A percentile compares a stretch with the other conserved stretches of the same genome.
phyloP scores from a whole-genome alignment of 2,329 filamentous ascomycete species.

The Neonectria magnoliae region DNA sequence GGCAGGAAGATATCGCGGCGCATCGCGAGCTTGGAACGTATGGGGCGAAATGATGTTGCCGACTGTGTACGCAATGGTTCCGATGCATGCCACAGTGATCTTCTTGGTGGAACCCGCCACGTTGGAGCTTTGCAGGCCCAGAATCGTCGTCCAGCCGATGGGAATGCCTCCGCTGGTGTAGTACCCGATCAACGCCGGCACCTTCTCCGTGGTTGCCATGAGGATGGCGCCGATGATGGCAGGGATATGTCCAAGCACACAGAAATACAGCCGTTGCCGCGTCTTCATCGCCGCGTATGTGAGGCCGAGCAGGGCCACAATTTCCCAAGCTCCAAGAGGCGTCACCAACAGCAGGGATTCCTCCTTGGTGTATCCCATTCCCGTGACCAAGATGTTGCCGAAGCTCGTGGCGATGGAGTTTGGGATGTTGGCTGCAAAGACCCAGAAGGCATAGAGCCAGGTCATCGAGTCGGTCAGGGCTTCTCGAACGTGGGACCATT shows the following conservation, averaged over 20 bases:
- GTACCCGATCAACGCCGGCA: constrained; percentile 33
- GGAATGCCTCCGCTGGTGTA: constrained; percentile 34
- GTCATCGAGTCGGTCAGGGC: constrained; percentile 32
- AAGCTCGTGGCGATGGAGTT: constrained; percentile 32
- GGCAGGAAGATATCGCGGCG: constrained; percentile 30
- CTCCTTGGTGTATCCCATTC: constrained; percentile 25
- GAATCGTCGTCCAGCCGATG: constrained; percentile 36
- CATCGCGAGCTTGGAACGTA: constrained; percentile 34
- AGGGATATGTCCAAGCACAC: constrained; percentile 26
- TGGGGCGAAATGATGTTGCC: constrained; percentile 38
- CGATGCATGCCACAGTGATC: constrained; percentile 35
- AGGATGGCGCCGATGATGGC: constrained; percentile 33
- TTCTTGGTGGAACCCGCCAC: constrained; percentile 36
- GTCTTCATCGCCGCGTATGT: constrained; percentile 31
- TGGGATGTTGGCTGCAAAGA: constrained; percentile 35
- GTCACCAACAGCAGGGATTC: constrained; percentile 29
- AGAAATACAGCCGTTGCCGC: constrained; percentile 26
- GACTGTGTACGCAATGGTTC: constrained; percentile 33
- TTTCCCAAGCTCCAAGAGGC: constrained; percentile 31
- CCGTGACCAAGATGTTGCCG: constrained; percentile 30
- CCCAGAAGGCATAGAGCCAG: constrained; percentile 35
- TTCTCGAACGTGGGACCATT: constrained; percentile 31
- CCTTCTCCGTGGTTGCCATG: constrained; percentile 36
- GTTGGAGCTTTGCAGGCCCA: constrained; percentile 34
- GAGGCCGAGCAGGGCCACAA: constrained; percentile 27